Base-by-base conservation (phyloP, 164 flowering plant species). In the Taxillus chinensis region DNA sequence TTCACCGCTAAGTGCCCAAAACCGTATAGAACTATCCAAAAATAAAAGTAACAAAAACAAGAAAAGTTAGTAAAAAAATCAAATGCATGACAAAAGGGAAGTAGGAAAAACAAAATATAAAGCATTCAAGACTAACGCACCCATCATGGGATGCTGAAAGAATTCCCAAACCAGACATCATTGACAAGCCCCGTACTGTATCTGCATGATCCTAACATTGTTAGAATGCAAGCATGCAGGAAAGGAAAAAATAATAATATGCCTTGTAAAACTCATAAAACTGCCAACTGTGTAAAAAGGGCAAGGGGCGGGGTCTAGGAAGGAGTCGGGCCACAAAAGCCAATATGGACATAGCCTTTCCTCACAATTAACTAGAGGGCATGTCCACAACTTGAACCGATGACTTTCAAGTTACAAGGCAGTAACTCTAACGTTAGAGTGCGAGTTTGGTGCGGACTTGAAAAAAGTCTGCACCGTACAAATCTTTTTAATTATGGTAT, bases 71-170 rank as follows among this genome's bases (percentile, higher is more conserved):
- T 14, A 52, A n/a, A 7, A 7, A 5, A 52, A 7, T 52, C 4
- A 0, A 48, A 48, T 8, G 14, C 4, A 48, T 48, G 4, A 8
- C 9, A 48, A 12, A 48, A 48, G 46, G 46, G 46, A 9, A 43
- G 10, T 6, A 43, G 46, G 46, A 43, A 43, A 43, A 9, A 43
- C 7, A 43, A 3, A 39, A 37, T 41, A 17, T 3, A 17, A 58
- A 41, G 38, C 38, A 52, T 16, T 46, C 60, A 45, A 41, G 69
- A 10, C 45, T 13, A 62, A 55, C 84, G 77, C 65, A 95, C 99
- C 96, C 86, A 78, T 95, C 99, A 84, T 95, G 99, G 57, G 99
- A 95, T 53, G 98, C 90, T 55, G 99, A 95, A 73, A 95, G 89
- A 73, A 95, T 70, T 73, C 97, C 99, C 58, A 91, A 60, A 64